A percentile compares a stretch with the other conserved stretches of the same genome.
These are phyloP conservation scores for Cephalotrichum gorgonifer DNA, from an alignment of 2,329 filamentous ascomycete species.

Conservation along the genomic window DNA sequence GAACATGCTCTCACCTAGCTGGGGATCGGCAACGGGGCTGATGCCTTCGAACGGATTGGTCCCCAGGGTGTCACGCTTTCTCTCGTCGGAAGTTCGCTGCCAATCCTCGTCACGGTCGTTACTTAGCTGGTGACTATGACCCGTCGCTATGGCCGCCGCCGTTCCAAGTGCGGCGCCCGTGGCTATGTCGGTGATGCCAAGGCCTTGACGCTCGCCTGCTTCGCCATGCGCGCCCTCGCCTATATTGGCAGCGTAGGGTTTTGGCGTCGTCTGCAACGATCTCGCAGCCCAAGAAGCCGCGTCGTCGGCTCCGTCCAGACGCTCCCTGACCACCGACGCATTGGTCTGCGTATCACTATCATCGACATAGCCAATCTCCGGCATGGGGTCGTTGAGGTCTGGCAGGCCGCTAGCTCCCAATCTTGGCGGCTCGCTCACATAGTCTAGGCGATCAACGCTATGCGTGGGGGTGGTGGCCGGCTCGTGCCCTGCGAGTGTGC, in stretches of 20 bases:
- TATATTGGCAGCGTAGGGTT: neutral
- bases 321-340: constrained; percentile 71
- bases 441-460: constrained; percentile 47
- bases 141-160: constrained; percentile 33
- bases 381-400: constrained; percentile 58
- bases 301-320: constrained; percentile 39
- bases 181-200: constrained; percentile 36
- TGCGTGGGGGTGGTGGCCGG: constrained; percentile 47
- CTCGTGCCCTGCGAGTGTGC: constrained; percentile 44
- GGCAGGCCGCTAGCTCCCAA: constrained; percentile 64
- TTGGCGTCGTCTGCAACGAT: constrained; percentile 12
- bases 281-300: neutral
- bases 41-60: constrained; percentile 59
- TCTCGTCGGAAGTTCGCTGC: constrained; percentile 50
- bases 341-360: constrained; percentile 67
- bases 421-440: constrained; percentile 39
- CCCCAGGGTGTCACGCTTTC: constrained; percentile 55
- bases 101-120: constrained; percentile 56
- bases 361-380: constrained; percentile 60
- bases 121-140: constrained; percentile 41
- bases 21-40: constrained; percentile 49
- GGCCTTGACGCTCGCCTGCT: constrained; percentile 13
- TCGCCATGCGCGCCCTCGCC: neutral
- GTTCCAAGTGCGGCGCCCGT: constrained; percentile 43
- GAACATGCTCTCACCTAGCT: constrained; percentile 39